A percentile compares a stretch with the other conserved stretches of the same genome.
Conservation (phyloP, 129 eudicot species). For the Saposhnikovia divaricata region DNA sequence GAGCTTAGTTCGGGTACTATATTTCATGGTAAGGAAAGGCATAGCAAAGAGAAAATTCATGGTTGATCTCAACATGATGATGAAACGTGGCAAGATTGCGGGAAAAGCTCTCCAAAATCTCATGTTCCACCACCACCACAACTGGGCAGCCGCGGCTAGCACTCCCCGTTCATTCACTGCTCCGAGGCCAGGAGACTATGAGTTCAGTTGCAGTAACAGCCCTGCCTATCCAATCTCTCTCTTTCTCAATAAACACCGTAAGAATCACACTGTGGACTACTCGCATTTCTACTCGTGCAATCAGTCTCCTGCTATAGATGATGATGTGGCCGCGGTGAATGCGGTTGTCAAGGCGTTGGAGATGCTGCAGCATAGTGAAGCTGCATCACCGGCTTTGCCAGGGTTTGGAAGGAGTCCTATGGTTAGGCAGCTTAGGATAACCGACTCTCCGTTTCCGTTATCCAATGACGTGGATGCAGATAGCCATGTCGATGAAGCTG, state of each 20-base stretch:
- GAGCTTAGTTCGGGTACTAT: constrained; percentile 15
- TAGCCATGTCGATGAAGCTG: constrained; percentile 50
- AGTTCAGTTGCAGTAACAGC: constrained; percentile 55
- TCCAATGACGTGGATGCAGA: constrained; percentile 25
- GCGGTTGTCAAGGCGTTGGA: constrained; percentile 38
- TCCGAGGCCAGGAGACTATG: constrained; percentile 27
- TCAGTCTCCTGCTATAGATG: constrained; percentile 17
- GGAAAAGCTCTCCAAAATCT: constrained; percentile 20
- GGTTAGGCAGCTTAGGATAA: constrained; percentile 64
- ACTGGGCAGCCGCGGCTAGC: not conserved
- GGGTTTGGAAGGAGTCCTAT: constrained; percentile 46
- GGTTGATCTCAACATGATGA: constrained; percentile 21
- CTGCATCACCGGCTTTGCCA: constrained; percentile 46
- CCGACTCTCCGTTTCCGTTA: constrained; percentile 70
- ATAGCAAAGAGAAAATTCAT: constrained; percentile 16
- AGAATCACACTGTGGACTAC: constrained; percentile 7
- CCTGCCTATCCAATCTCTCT: constrained; percentile 37
- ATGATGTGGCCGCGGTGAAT: constrained; percentile 9
- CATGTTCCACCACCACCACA: constrained; percentile 16
- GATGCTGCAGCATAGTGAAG: constrained; percentile 28
- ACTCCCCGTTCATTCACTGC: constrained; percentile 5
- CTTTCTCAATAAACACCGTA: constrained; percentile 33
- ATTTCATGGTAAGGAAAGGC: constrained; percentile 18
- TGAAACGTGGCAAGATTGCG: constrained; percentile 26
- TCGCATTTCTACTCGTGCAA: constrained; percentile 18